Percentiles rank a stretch among this genome's conserved stretches.
These are phyloP conservation scores for Plasmodium billcollinsi DNA, from an alignment of 169 alveolate species.

Conservation along the genomic window DNA sequence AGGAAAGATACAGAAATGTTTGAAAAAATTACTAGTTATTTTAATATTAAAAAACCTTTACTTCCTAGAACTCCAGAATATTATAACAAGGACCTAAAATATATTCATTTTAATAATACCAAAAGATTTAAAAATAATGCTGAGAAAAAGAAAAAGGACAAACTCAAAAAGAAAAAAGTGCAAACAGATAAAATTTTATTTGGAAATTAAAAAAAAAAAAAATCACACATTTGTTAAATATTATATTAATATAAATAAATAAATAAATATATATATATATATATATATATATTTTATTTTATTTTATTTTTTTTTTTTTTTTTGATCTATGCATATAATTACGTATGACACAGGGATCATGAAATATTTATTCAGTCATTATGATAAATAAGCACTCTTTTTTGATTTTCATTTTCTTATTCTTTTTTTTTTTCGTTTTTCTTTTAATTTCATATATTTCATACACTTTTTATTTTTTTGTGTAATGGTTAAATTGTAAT, in stretches of 20 bases:
- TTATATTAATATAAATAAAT: neutral
- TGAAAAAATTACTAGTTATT: slow-evolving; percentile 38
- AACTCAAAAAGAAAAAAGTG: slow-evolving; percentile 33
- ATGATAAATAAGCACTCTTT: too few species aligned
- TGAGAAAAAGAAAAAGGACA: slow-evolving; percentile 59
- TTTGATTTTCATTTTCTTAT: too few species aligned
- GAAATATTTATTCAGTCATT: too few species aligned
- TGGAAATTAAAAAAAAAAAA: slow-evolving; percentile 7
- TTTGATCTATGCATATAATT: neutral
- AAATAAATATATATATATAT: neutral
- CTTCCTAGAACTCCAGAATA: slow-evolving; percentile 67
- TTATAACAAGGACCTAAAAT: slow-evolving; percentile 55
- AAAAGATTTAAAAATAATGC: slow-evolving; percentile 71
- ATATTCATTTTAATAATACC: slow-evolving; percentile 58
- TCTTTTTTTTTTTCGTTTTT: too few species aligned
- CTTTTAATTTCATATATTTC: too few species aligned
- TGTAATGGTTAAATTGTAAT: too few species aligned
- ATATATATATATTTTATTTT: neutral
- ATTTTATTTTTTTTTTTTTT: neutral
- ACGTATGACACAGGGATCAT: neutral
- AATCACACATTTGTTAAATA: neutral
- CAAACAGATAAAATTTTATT: slow-evolving; percentile 74
- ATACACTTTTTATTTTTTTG: too few species aligned
- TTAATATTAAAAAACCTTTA: slow-evolving; percentile 73
- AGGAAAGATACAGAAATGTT: slow-evolving; percentile 49